phyloP scores from a whole-genome alignment of 2,329 filamentous ascomycete species.

The Phyllosticta capitalensis region DNA sequence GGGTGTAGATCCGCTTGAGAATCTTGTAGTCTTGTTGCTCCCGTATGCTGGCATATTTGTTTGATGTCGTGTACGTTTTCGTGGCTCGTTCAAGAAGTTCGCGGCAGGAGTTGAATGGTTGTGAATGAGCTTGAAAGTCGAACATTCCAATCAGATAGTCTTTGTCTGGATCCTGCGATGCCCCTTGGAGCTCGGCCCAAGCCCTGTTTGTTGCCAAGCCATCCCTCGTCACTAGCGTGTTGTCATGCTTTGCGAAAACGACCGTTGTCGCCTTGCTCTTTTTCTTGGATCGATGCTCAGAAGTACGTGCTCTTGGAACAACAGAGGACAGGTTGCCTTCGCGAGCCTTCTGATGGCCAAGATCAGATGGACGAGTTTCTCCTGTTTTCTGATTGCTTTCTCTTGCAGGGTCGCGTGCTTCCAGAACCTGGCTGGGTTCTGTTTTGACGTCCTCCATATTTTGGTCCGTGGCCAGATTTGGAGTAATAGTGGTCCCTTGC shows the following conservation, averaged over 20 bases:
- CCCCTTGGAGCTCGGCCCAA: constrained; percentile 36
- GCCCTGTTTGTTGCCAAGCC: constrained; percentile 18
- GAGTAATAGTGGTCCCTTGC: neutral
- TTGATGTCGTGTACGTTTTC: constrained; percentile 80
- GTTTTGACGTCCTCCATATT: neutral
- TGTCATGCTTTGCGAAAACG: constrained; percentile 60
- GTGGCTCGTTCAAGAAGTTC: constrained; percentile 68
- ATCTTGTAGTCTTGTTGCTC: constrained; percentile 85
- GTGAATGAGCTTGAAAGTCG: constrained; percentile 46
- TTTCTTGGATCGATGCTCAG: constrained; percentile 27
- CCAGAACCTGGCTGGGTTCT: neutral
- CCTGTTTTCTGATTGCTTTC: neutral
- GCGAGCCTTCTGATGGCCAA: neutral
- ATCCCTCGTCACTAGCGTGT: constrained; percentile 14
- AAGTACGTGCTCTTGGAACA: neutral
- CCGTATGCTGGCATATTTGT: constrained; percentile 72
- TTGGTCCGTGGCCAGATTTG: neutral
- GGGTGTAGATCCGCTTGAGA: constrained; percentile 73
- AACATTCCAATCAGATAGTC: constrained; percentile 58
- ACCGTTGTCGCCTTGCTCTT: constrained; percentile 64
- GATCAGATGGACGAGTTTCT: neutral
- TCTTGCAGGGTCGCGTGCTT: neutral
- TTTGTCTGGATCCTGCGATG: constrained; percentile 36
- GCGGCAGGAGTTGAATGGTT: constrained; percentile 42
- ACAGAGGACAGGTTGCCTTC: neutral